A percentile compares a stretch with the other conserved stretches of the same genome.
phyloP scores from a whole-genome alignment of 441 rosid species.

The Populus trichocarpa region DNA sequence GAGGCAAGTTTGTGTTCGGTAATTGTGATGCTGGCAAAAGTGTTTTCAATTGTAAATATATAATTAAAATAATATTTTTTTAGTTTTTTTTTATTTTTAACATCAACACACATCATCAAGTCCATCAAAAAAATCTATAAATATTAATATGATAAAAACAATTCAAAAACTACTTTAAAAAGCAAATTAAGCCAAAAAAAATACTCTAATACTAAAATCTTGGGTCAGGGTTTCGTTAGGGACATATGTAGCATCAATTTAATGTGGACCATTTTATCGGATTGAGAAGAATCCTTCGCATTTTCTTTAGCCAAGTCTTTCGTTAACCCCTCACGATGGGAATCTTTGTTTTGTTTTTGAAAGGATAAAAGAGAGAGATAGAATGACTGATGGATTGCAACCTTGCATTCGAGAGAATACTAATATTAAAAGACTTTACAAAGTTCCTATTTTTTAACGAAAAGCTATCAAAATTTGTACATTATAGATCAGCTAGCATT shows the following conservation, averaged over 20 bases:
- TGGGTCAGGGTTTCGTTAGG: background rate
- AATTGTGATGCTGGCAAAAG: too few species aligned
- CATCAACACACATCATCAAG: too few species aligned
- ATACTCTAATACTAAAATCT: background rate
- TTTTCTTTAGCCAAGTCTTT: slow-evolving; percentile 10
- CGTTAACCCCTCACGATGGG: slow-evolving; percentile 19
- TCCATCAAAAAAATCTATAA: too few species aligned
- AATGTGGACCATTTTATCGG: slow-evolving; percentile 20
- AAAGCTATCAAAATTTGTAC: too few species aligned
- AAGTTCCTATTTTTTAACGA: too few species aligned
- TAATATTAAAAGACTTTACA: background rate
- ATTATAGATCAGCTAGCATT: too few species aligned
- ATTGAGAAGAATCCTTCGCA: slow-evolving; percentile 32
- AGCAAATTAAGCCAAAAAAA: background rate
- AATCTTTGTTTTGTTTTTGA: slow-evolving; percentile 21
- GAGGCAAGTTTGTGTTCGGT: background rate
- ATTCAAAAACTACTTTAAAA: too few species aligned
- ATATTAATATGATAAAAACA: too few species aligned
- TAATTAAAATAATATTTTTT: too few species aligned
- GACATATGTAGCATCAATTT: slow-evolving; percentile 15
- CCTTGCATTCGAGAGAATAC: background rate
- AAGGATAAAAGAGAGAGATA: background rate
- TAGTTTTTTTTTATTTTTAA: too few species aligned
- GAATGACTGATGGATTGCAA: background rate
- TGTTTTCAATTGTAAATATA: too few species aligned